Evolutionary conservation across 495 filamentous ascomycete species (phyloP), one percentile per base, ranked within the genome.

Genomic region (Aspergillus avenaceus): DNA sequence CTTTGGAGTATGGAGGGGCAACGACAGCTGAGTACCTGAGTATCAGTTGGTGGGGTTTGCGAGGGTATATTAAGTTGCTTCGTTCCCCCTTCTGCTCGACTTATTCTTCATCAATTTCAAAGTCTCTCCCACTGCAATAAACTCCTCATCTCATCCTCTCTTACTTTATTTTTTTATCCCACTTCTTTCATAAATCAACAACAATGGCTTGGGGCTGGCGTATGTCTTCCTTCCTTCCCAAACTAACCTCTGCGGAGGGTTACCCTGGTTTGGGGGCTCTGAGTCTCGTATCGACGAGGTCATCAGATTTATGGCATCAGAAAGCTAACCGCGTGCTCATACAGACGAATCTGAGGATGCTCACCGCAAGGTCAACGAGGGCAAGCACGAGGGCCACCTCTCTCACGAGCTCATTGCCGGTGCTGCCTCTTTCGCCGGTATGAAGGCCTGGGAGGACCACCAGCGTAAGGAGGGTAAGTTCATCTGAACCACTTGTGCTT

Each of bases 381-480:
- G 69, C 45, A 47, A 71, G 42, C 76, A 86, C 73, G 60, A 88
- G 66, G 73, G 77, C 61, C 77, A 81, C 62, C 68, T 89, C 62
- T 79, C 79, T 54, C 88, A 91, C 67, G 87, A 91, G 69, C 62
- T 87, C 29, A 60, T 90, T 45, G 86, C 84, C 59, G 86, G 86
- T 41, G 88, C 81, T 40, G 88, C 86, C 41, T 82, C 86, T 51
- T 91, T 91, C 60, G 87, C 81, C 54, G 88, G 79, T 50, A 85
- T 93, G 78, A 88, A 90, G 76, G 70, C 82, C 13, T 91, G 83
- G 64, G 88, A 91, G 68, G 82, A 90, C 65, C 72, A 82, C 49
- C 83, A 89, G 71, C 84, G 85, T 63, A 75, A 73, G 48, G 74
- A 90, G 69, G 87, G 85, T 85, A 76, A 38, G 73, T 54, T 29